A percentile compares a stretch with the other conserved stretches of the same genome.
These are phyloP conservation scores for Gnaphalium uliginosum DNA, from an alignment of 129 eudicot species.

Conservation along the genomic window DNA sequence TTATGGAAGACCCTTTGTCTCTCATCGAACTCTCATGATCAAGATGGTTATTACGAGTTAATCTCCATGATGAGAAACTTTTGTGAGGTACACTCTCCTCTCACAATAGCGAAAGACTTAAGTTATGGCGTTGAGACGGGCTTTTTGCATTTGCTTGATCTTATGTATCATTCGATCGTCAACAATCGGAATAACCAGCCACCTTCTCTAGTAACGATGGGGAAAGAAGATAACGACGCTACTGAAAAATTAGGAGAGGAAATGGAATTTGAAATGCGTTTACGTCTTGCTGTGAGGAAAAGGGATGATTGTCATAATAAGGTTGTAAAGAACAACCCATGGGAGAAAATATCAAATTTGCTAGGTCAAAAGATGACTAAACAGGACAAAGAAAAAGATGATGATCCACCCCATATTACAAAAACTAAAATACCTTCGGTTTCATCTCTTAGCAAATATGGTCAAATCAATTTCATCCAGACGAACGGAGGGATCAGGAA, in stretches of 20 bases:
- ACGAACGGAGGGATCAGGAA: slow-evolving; percentile 23
- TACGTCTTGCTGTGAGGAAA: slow-evolving; percentile 8
- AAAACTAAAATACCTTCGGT: slow-evolving; percentile 46
- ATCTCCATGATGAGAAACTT: slow-evolving; percentile 25
- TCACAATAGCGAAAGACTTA: not conserved
- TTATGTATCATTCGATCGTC: slow-evolving; percentile 44
- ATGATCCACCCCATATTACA: not conserved
- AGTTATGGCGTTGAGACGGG: not conserved
- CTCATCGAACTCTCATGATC: not conserved
- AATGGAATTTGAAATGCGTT: slow-evolving; percentile 14
- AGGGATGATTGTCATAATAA: slow-evolving; percentile 2
- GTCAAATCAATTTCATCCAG: slow-evolving; percentile 25
- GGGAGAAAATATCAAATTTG: slow-evolving; percentile 36
- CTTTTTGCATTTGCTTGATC: slow-evolving; percentile 44
- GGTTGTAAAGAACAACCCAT: slow-evolving; percentile 26
- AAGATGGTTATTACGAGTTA: slow-evolving; percentile 20
- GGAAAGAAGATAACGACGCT: not conserved
- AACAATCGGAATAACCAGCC: slow-evolving; percentile 2
- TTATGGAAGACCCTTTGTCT: slow-evolving; percentile 25
- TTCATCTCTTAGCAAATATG: slow-evolving; percentile 31
- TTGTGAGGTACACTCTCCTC: slow-evolving; percentile 49
- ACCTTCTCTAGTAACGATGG: not conserved
- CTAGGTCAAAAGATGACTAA: slow-evolving; percentile 11
- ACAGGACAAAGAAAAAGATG: slow-evolving; percentile 12
- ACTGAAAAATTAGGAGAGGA: slow-evolving; percentile 7